phyloP scores from a whole-genome alignment of 139 green algal genomes.

The Ettlia oleoabundans region DNA sequence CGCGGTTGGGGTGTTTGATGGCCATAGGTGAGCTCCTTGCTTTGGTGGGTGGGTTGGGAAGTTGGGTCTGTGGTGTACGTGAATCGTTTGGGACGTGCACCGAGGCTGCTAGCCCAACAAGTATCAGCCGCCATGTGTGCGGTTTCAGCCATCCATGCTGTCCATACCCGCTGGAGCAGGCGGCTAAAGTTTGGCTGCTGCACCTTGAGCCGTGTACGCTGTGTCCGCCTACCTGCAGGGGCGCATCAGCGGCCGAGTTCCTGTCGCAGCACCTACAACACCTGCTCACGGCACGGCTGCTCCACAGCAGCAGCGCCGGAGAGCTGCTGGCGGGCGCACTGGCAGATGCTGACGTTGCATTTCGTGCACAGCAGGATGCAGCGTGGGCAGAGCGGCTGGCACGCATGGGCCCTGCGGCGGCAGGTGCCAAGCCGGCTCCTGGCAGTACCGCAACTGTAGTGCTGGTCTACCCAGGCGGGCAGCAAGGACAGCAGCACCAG shows the following conservation, averaged over 20 bases:
- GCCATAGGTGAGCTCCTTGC: slow-evolving; percentile 76
- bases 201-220: too few species aligned
- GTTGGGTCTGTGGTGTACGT: too few species aligned
- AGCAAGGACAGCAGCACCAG: not conserved
- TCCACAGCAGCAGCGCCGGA: not conserved
- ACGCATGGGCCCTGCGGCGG: slow-evolving; percentile 41
- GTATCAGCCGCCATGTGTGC: too few species aligned
- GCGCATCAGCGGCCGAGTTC: slow-evolving; percentile 64
- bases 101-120: too few species aligned
- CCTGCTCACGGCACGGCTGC: slow-evolving; percentile 42
- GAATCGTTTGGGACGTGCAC: too few species aligned
- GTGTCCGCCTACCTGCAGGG: slow-evolving; percentile 19
- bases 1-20: slow-evolving; percentile 85
- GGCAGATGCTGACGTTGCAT: slow-evolving; percentile 49
- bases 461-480: not conserved
- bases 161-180: too few species aligned
- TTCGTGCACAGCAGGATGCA: slow-evolving; percentile 51
- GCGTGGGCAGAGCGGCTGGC: slow-evolving; percentile 39
- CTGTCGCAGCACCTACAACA: slow-evolving; percentile 49
- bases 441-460: slow-evolving; percentile 85
- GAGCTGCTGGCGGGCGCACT: slow-evolving; percentile 55
- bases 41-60: too few species aligned
- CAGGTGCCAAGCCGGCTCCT: slow-evolving; percentile 53
- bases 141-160: too few species aligned
- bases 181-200: too few species aligned